A percentile compares a stretch with the other conserved stretches of the same genome.
These are phyloP conservation scores for Panicum miliaceum DNA, from an alignment of 176 grass and related monocot genomes.

Conservation along the genomic window DNA sequence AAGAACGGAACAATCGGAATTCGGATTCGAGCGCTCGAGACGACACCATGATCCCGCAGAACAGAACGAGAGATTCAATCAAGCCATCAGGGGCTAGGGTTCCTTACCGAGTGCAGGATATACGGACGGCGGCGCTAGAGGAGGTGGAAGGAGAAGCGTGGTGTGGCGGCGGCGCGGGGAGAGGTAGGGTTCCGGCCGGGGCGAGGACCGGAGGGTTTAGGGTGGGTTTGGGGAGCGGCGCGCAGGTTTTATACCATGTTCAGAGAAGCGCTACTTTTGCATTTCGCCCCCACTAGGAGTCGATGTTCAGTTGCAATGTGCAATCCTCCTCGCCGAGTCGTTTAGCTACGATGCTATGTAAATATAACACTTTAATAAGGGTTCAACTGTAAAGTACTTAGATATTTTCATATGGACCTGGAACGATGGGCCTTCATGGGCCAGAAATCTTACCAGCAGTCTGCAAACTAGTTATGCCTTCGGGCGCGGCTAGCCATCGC, in stretches of 20 bases:
- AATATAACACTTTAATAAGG: background rate
- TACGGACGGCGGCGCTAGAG: too few species aligned
- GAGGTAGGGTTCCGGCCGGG: conserved; percentile 48
- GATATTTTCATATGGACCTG: background rate
- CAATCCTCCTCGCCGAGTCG: background rate
- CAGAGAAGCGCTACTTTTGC: background rate
- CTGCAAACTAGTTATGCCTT: too few species aligned
- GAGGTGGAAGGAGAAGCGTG: background rate
- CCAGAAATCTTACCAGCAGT: too few species aligned
- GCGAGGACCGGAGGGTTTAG: conserved; percentile 11
- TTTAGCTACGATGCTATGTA: background rate
- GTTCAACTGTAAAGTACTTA: background rate
- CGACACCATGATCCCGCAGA: background rate
- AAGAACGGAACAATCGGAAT: background rate
- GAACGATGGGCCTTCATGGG: too few species aligned
- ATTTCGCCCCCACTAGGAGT: background rate
- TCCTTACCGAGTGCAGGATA: conserved; percentile 10
- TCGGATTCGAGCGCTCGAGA: background rate
- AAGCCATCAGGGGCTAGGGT: background rate
- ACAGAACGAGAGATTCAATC: background rate
- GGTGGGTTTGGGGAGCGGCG: conserved; percentile 17
- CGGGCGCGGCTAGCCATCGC: too few species aligned
- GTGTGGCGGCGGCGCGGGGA: background rate
- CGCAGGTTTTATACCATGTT: background rate
- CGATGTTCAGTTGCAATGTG: background rate